These are phyloP conservation scores for Chaetomiaceae sp. DNA, from an alignment of 2,329 filamentous ascomycete species.

Conservation along the genomic window DNA sequence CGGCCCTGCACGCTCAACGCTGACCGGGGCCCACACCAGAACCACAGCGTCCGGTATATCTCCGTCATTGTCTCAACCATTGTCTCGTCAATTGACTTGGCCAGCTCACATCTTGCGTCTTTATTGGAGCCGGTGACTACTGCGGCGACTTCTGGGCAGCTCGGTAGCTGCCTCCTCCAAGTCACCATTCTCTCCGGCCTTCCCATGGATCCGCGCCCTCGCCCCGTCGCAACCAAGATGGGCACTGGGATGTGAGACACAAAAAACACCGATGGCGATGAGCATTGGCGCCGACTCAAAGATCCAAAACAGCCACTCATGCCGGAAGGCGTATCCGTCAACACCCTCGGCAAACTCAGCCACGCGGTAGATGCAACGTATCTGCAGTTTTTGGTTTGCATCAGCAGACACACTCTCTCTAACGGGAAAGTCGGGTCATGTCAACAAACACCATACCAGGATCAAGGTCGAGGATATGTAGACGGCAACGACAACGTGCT, in stretches of 20 bases:
- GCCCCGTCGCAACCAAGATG: constrained; percentile 12
- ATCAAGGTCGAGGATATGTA: constrained; percentile 43
- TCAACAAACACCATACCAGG: constrained; percentile 35
- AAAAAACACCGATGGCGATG: constrained; percentile 17
- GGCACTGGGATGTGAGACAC: constrained; percentile 18
- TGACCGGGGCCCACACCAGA: too few species aligned
- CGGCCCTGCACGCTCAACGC: too few species aligned
- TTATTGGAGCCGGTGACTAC: too few species aligned
- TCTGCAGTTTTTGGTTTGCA: constrained; percentile 9
- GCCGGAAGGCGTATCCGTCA: constrained; percentile 19
- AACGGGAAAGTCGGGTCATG: not conserved
- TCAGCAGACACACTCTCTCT: not conserved
- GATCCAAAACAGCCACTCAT: constrained; percentile 25
- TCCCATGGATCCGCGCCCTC: not conserved
- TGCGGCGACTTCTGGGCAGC: too few species aligned
- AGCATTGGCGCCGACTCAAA: constrained; percentile 21
- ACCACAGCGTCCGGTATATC: too few species aligned
- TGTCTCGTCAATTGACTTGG: too few species aligned
- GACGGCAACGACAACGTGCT: constrained; percentile 38
- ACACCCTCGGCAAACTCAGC: constrained; percentile 22
- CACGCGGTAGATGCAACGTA: constrained; percentile 22
- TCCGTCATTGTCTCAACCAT: too few species aligned
- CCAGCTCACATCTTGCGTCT: too few species aligned
- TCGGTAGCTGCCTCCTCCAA: not conserved
- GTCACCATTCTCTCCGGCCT: not conserved